Conservation (phyloP, 106 monocot species). For the Platanthera zijinensis region DNA sequence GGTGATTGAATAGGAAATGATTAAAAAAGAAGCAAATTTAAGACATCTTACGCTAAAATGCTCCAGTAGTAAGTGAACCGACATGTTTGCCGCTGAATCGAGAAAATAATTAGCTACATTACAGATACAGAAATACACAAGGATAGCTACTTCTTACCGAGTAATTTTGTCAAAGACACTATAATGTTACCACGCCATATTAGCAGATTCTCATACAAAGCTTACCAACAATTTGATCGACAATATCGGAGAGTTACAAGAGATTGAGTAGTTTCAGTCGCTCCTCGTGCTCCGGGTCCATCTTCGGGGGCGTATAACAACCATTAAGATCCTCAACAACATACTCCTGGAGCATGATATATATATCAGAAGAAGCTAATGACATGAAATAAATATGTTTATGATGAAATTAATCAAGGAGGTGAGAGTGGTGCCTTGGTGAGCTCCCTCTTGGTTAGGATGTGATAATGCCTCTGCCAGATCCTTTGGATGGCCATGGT, state of each 20-base stretch:
- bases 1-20: too few relatives aligned
- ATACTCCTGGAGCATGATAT: conserved; percentile 54
- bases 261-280: conserved; percentile 72
- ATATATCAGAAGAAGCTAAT: not conserved
- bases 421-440: conserved; percentile 50
- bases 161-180: too few relatives aligned
- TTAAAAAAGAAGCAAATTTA: too few relatives aligned
- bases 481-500: conserved; percentile 95
- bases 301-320: conserved; percentile 73
- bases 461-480: conserved; percentile 97
- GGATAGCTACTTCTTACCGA: too few relatives aligned
- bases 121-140: too few relatives aligned
- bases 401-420: not conserved
- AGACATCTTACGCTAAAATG: too few relatives aligned
- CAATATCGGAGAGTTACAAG: conserved; percentile 20
- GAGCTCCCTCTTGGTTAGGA: conserved; percentile 90
- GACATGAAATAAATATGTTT: not conserved
- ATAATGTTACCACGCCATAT: too few relatives aligned
- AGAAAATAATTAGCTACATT: too few relatives aligned
- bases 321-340: conserved; percentile 87
- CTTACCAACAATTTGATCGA: too few relatives aligned
- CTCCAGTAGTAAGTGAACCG: too few relatives aligned
- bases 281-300: conserved; percentile 75
- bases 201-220: too few relatives aligned
- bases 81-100: too few relatives aligned